Evolutionary conservation across 2,329 filamentous ascomycete genomes (phyloP), one percentile per base, ranked within the genome.

Genomic region (Pestalotiopsis fici): DNA sequence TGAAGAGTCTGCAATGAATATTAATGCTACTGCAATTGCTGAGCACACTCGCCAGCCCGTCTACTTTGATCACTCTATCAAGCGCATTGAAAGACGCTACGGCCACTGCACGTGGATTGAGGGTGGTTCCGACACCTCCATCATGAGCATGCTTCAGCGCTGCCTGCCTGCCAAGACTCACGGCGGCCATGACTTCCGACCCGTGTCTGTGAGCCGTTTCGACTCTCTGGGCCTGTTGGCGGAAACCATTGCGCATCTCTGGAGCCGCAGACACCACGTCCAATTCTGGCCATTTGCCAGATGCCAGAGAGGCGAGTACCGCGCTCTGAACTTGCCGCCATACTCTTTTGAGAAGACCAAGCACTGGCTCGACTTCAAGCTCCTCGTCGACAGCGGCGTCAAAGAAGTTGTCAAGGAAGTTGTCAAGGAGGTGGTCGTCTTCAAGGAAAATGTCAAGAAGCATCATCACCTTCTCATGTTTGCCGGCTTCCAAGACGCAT

Each of bases 291-390:
- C 66, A 18, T 64, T 65, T 50, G 64, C 35, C 35, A 39, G 15
- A 11, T 66, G 23, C 25, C 66, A 69, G 31, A 64, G 31, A 54
- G n/a, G 37, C 18, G 27, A 37, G 18, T 60, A 60, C 60, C 55
- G 21, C 47, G 65, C 65, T n/a, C 27, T 69, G 28, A 56, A 66
- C 11, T 63, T 78, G 23, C 76, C 77, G 7, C 70, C 71, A 1
- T 78, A 78, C 39, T 75, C 76, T 28, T 79, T 78, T 54, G 72
- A 76, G 80, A 37, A 77, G 76, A 50, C 71, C 0, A 64, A 69
- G 0, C 80, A 82, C 63, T 82, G 81, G 81, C 64, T 82, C 15
- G 71, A 78, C 1, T 62, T 78, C 7, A 78, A 72, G 61, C 21
- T 43, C 54, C 60, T 69, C 37, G 43, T 73, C 75, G 11, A 69